Conservation (phyloP, 257 asterid genomes). For the Lantana camara region DNA sequence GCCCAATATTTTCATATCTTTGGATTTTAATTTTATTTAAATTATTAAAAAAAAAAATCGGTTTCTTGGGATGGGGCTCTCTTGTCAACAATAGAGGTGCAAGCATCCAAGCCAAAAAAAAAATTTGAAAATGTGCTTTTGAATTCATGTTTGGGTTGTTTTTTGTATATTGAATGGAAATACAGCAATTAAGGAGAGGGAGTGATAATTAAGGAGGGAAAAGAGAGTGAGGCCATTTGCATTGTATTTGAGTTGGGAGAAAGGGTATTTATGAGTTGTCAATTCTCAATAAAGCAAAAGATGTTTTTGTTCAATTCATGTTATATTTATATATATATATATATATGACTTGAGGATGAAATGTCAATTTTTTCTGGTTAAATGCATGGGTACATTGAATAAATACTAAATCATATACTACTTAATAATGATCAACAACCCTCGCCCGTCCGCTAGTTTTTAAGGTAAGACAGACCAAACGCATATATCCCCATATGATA, state of each 20-base stretch:
- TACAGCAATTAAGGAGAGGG: slow-evolving; percentile 12
- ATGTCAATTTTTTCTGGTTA: slow-evolving; percentile 8
- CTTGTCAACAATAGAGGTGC: slow-evolving; percentile 38
- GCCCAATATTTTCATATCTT: not conserved
- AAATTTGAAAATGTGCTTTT: not conserved
- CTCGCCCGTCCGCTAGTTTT: too few species aligned
- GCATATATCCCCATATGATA: too few species aligned
- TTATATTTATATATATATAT: slow-evolving; percentile 19
- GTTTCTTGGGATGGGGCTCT: slow-evolving; percentile 50
- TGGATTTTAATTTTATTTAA: not conserved
- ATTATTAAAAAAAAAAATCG: not conserved
- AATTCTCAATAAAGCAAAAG: slow-evolving; percentile 41
- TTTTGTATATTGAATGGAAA: slow-evolving; percentile 20
- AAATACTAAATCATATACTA: too few species aligned
- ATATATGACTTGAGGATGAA: not conserved
- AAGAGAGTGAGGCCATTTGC: slow-evolving; percentile 13
- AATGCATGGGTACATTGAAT: too few species aligned
- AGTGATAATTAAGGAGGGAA: not conserved
- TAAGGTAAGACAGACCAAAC: too few species aligned
- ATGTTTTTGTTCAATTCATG: not conserved
- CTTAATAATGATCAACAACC: too few species aligned
- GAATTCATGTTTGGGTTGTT: slow-evolving; percentile 14
- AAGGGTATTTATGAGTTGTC: slow-evolving; percentile 32
- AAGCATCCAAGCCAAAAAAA: slow-evolving; percentile 42
- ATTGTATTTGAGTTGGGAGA: slow-evolving; percentile 20